Conservation (phyloP, 2,329 filamentous ascomycete genomes). For the Hymenoscyphus scutula region DNA sequence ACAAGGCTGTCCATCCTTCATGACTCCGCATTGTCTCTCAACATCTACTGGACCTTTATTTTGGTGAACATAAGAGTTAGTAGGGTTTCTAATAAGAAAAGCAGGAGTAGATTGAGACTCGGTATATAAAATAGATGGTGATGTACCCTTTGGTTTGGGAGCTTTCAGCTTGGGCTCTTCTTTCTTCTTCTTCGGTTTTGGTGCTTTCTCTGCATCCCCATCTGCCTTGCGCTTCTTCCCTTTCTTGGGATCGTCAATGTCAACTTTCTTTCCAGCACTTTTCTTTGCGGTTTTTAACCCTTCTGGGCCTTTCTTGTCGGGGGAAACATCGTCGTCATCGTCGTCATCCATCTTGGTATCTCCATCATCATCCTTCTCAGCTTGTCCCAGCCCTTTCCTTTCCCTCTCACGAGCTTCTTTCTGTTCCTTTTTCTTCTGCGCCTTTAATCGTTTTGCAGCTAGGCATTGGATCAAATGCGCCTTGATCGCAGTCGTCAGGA, state of each 20-base stretch:
- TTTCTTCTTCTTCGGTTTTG: conserved; percentile 92
- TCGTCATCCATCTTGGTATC: conserved; percentile 40
- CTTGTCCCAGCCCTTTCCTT: conserved; percentile 40
- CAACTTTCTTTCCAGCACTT: conserved; percentile 61
- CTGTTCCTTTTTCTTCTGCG: conserved; percentile 37
- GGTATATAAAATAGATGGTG: conserved; percentile 5
- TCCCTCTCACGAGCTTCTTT: conserved; percentile 40
- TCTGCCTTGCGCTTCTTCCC: conserved; percentile 79
- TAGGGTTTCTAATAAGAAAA: conserved; percentile 9
- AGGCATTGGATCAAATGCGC: conserved; percentile 82
- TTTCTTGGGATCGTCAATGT: conserved; percentile 56
- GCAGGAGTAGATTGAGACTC: background rate
- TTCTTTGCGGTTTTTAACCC: conserved; percentile 53
- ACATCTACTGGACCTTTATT: conserved; percentile 77
- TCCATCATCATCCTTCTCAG: conserved; percentile 35
- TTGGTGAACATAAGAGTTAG: conserved; percentile 5
- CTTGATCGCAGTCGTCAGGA: conserved; percentile 71
- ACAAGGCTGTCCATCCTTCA: conserved; percentile 82
- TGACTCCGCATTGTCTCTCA: conserved; percentile 88
- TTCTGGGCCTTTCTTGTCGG: conserved; percentile 42
- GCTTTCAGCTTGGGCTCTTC: conserved; percentile 83
- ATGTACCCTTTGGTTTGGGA: conserved; percentile 74
- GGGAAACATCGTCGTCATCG: conserved; percentile 38
- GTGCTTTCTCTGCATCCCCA: conserved; percentile 73
- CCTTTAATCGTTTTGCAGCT: conserved; percentile 51